These are phyloP conservation scores for Mucor mucedo DNA, from an alignment of 371 early-diverging fungal genomes.

Conservation along the genomic window DNA sequence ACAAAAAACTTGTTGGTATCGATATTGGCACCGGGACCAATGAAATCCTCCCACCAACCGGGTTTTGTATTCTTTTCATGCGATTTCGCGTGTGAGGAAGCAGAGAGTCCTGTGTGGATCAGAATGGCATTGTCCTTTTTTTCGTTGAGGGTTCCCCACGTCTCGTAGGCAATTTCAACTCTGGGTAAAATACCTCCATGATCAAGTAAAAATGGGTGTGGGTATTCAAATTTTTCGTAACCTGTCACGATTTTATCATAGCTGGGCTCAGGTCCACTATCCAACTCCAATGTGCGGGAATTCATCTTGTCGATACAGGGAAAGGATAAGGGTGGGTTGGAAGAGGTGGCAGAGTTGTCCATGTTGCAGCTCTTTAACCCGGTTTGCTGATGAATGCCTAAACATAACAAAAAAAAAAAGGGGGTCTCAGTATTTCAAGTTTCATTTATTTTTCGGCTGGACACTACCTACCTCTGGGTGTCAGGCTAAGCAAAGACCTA, in stretches of 20 bases:
- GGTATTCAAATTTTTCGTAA: conserved; percentile 72
- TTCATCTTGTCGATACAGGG: conserved; percentile 80
- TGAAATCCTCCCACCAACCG: conserved; percentile 98
- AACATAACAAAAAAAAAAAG: not conserved
- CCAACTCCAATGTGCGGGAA: conserved; percentile 69
- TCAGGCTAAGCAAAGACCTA: not conserved
- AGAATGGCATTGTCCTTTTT: conserved; percentile 77
- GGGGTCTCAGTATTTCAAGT: not conserved
- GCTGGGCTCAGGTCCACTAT: conserved; percentile 85
- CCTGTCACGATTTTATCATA: conserved; percentile 88
- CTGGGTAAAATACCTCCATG: conserved; percentile 85
- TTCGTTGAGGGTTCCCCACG: conserved; percentile 82
- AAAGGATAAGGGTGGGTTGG: conserved; percentile 74
- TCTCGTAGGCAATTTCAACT: conserved; percentile 83
- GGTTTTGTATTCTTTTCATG: conserved; percentile 75
- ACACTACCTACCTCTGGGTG: conserved; percentile 7
- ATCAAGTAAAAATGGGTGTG: conserved; percentile 74
- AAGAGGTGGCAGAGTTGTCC: conserved; percentile 23
- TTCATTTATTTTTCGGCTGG: not conserved
- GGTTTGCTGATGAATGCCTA: conserved; percentile 18
- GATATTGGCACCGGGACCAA: conserved; percentile 83
- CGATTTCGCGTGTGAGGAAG: conserved; percentile 83
- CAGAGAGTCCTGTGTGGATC: conserved; percentile 87
- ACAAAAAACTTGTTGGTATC: conserved; percentile 89
- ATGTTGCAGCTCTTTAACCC: conserved; percentile 7